These are phyloP conservation scores for Neurospora terricola DNA, from an alignment of 495 filamentous ascomycete genomes.

Conservation along the genomic window DNA sequence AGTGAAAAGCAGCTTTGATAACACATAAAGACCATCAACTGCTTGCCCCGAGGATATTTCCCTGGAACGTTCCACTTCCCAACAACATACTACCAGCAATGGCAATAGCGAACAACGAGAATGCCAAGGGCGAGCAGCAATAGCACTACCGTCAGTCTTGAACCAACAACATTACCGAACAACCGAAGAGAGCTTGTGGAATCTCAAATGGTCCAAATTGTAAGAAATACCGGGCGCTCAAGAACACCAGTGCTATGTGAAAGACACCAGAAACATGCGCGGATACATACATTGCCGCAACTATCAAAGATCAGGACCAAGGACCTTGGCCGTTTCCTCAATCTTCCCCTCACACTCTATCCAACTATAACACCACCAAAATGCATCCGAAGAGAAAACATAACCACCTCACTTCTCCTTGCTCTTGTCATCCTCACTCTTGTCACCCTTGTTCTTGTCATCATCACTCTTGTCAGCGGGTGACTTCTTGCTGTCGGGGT, in stretches of 20 bases:
- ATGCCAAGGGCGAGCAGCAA: no score
- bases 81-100: no score
- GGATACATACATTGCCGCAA: background rate
- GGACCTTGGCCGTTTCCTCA: background rate
- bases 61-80: no score
- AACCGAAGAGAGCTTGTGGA: background rate
- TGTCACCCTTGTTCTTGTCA: background rate
- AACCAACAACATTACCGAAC: background rate
- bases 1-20: no score
- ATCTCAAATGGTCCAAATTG: background rate
- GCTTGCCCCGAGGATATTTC: no score
- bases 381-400: background rate
- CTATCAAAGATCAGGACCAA: background rate
- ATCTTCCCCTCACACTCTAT: background rate
- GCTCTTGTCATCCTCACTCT: slow-evolving; percentile 3
- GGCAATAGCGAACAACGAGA: no score
- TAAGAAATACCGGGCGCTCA: background rate
- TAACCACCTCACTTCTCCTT: background rate
- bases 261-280: background rate
- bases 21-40: no score
- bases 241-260: background rate
- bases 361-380: background rate
- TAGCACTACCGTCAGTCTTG: no score
- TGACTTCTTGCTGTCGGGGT: background rate
- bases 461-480: background rate